These are phyloP conservation scores for Stagonosporopsis vannaccii DNA, from an alignment of 2,329 filamentous ascomycete genomes.

Conservation along the genomic window DNA sequence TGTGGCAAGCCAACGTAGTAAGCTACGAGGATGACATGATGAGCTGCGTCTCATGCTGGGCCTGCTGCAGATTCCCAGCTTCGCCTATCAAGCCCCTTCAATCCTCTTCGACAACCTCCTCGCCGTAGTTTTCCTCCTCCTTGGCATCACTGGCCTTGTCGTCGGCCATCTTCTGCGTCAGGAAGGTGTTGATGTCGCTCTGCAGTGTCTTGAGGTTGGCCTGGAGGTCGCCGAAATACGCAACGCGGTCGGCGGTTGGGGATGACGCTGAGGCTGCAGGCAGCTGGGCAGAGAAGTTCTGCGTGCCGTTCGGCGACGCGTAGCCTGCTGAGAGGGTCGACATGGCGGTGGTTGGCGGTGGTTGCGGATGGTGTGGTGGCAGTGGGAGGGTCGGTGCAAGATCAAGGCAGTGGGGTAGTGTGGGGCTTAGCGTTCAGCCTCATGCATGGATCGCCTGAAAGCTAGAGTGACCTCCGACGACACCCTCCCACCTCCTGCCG, in stretches of 20 bases:
- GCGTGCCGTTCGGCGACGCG: constrained; percentile 53
- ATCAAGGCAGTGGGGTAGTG: constrained; percentile 4
- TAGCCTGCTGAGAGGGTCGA: constrained; percentile 60
- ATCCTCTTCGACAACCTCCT: constrained; percentile 60
- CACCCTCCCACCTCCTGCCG: background rate
- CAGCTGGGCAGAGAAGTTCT: constrained; percentile 33
- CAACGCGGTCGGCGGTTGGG: constrained; percentile 60
- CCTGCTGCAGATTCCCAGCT: background rate
- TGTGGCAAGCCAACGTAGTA: background rate
- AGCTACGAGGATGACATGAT: background rate
- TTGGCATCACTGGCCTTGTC: constrained; percentile 62
- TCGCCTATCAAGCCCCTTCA: background rate
- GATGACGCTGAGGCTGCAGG: constrained; percentile 21
- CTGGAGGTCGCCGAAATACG: constrained; percentile 68
- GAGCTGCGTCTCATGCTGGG: background rate
- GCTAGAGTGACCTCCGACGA: constrained; percentile 9
- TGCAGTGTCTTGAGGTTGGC: constrained; percentile 67
- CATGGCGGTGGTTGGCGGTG: constrained; percentile 27
- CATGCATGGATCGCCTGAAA: constrained; percentile 11
- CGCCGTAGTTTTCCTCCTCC: constrained; percentile 60
- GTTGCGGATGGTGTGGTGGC: background rate
- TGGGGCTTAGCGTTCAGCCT: constrained; percentile 15
- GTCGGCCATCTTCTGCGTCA: constrained; percentile 77
- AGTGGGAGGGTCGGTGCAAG: background rate
- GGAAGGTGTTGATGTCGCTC: constrained; percentile 70